Base-by-base conservation (phyloP, 441 rosid genomes). In the Populus hybrid region DNA sequence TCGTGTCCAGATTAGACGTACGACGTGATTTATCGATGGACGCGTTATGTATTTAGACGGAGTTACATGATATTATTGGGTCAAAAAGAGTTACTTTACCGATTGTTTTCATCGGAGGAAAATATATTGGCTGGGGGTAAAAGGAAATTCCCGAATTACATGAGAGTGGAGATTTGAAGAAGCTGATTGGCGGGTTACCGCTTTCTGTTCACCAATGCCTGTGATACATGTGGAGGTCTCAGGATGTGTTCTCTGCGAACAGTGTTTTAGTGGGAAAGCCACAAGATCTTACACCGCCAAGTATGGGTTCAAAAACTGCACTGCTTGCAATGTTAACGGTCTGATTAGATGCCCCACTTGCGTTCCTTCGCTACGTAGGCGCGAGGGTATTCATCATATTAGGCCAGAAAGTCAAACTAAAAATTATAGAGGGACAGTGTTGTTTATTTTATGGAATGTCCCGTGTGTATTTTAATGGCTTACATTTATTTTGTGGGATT, bases 1-100 rank as follows among this genome's bases (percentile, higher is more conserved):
- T 69, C 82, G 87, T 1, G 87, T 87, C 80, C 85, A 85, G 2
- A 76, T 90, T n/a, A 40, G 97, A 94, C 87, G 97, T n/a, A n/a
- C n/a, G 92, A 71, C 89, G 94, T 2, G 97, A 92, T 81, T 67
- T 94, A 76, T 86, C 92, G 6, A 87, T 94, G 94, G 94, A 94
- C 59, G 70, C n/a, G n/a, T 80, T 0, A 81, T 35, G 10, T 89
- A 86, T 79, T 75, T 86, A 9, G 84, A 82, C 9, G 94, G n/a
- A 92, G 90, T 40, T 92, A 40, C 88, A 83, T 64, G 71, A 12
- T 67, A 84, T 91, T 63, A 30, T 81, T 0, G 96, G 92, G 14
- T 50, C 76, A 1, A 81, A 76, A 72, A 83, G 63, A 3, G 71
- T 81, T 21, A 7, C 78, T 21, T 81, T 89, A 12, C 98, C 97